A percentile compares a stretch with the other conserved stretches of the same genome.
Conservation (phyloP, 1,284 basidiomycete species). For the Peniophora sp. region DNA sequence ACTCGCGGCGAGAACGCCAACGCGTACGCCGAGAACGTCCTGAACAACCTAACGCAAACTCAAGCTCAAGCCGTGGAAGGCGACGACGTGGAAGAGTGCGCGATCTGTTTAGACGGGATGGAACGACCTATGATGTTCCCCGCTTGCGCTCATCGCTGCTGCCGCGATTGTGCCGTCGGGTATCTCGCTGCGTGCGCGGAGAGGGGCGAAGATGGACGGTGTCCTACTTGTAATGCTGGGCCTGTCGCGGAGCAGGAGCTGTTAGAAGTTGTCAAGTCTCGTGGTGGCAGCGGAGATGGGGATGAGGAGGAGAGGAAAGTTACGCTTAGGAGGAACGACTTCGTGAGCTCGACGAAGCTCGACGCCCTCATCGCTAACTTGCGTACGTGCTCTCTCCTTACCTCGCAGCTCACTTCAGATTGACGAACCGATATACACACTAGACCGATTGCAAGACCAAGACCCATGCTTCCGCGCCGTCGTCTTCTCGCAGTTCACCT, state of each 20-base stretch:
- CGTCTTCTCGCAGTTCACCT: constrained; percentile 85
- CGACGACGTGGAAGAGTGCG: constrained; percentile 53
- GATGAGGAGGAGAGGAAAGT: constrained; percentile 27
- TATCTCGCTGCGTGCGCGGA: constrained; percentile 60
- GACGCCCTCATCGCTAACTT: constrained; percentile 67
- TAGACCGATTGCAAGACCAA: constrained; percentile 55
- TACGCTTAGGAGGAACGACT: constrained; percentile 70
- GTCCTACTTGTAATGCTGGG: constrained; percentile 61
- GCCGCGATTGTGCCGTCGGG: constrained; percentile 76
- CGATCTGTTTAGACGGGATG: constrained; percentile 76
- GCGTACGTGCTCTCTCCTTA: constrained; percentile 29
- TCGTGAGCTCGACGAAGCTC: constrained; percentile 83
- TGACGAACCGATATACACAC: background rate
- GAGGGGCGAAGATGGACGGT: constrained; percentile 58
- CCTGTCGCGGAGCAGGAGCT: constrained; percentile 55
- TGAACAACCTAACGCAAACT: constrained; percentile 58
- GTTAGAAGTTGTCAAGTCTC: constrained; percentile 56
- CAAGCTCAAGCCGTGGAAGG: constrained; percentile 31
- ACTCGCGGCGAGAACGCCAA: constrained; percentile 35
- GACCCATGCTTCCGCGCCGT: constrained; percentile 80
- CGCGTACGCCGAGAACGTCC: constrained; percentile 57
- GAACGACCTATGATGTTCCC: constrained; percentile 67
- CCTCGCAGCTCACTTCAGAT: background rate
- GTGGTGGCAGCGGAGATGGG: constrained; percentile 16
- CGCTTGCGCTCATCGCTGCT: constrained; percentile 72